Conservation (phyloP, 2,329 filamentous ascomycete genomes). For the Fusarium luffae region DNA sequence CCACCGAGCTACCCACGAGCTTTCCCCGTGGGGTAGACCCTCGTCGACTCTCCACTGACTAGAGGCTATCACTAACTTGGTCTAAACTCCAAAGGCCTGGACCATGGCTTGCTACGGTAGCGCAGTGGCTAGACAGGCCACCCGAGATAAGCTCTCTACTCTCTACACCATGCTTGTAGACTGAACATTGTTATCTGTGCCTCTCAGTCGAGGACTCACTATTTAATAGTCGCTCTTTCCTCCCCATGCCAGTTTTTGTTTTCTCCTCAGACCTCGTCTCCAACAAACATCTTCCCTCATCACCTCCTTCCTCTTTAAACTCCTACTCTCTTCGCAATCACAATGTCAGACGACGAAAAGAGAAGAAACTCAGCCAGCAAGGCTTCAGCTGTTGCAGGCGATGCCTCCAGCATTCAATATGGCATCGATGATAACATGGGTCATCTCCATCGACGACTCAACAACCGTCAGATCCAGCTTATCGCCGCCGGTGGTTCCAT, state of each 20-base stretch:
- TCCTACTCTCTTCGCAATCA: neutral
- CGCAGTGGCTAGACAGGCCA: neutral
- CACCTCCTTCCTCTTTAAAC: neutral
- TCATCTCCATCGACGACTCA: conserved; percentile 33
- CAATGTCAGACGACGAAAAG: conserved; percentile 36
- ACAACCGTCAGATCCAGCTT: conserved; percentile 46
- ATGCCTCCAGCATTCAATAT: conserved; percentile 12
- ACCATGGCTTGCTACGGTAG: neutral
- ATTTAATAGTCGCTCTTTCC: conserved; percentile 25
- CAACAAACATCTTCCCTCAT: neutral
- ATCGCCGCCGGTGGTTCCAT: conserved; percentile 38
- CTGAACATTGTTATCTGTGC: conserved; percentile 11
- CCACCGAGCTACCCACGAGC: conserved; percentile 17
- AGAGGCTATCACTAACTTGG: neutral
- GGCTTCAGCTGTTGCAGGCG: conserved; percentile 10
- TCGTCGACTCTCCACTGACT: neutral
- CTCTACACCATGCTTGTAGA: conserved; percentile 1
- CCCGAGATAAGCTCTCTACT: conserved; percentile 22
- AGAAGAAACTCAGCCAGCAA: conserved; percentile 12
- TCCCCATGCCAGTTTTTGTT: neutral
- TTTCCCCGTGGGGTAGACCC: conserved; percentile 30
- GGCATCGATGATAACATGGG: conserved; percentile 20
- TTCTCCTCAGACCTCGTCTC: conserved; percentile 2
- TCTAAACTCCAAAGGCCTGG: conserved; percentile 7
- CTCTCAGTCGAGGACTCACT: neutral